Percentiles rank a stretch among this genome's conserved stretches.
Evolutionary conservation across 2,329 filamentous ascomycete species (phyloP).

Genomic region (Zalaria obscura): DNA sequence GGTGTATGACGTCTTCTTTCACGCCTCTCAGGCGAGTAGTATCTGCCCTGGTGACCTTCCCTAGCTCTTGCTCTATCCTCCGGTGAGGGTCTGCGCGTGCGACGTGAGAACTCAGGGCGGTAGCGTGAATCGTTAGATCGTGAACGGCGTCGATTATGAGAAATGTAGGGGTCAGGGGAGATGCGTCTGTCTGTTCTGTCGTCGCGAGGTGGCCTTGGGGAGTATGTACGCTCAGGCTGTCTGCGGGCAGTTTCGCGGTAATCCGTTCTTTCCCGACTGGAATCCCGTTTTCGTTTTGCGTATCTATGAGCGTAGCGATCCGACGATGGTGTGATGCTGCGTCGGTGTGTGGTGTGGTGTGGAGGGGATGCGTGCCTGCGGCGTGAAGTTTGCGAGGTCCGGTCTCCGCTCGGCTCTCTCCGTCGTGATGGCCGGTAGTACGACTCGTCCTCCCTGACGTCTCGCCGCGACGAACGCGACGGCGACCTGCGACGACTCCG

Average conservation of each 20-base stretch:
- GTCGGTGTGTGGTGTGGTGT: slow-evolving; percentile 20
- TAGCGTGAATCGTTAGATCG: slow-evolving; percentile 25
- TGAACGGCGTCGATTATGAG: slow-evolving; percentile 23
- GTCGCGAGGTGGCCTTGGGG: slow-evolving; percentile 17
- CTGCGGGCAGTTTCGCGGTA: slow-evolving; percentile 11
- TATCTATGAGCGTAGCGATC: slow-evolving; percentile 17
- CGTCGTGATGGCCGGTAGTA: slow-evolving; percentile 19
- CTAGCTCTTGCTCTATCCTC: slow-evolving; percentile 6
- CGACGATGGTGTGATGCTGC: slow-evolving; percentile 19
- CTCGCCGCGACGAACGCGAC: slow-evolving; percentile 15
- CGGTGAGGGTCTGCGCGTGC: slow-evolving; percentile 18
- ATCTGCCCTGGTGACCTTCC: slow-evolving; percentile 1
- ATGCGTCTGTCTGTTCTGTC: slow-evolving; percentile 18
- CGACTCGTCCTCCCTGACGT: slow-evolving; percentile 11
- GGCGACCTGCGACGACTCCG: neutral
- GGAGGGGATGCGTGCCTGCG: slow-evolving; percentile 19
- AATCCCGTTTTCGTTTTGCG: slow-evolving; percentile 19
- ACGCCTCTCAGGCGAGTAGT: slow-evolving; percentile 1
- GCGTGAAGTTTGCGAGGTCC: slow-evolving; percentile 14
- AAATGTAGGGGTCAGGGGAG: slow-evolving; percentile 23
- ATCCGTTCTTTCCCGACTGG: slow-evolving; percentile 19
- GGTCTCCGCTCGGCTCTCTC: slow-evolving; percentile 22
- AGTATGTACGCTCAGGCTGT: slow-evolving; percentile 8
- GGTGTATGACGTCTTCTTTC: slow-evolving; percentile 5
- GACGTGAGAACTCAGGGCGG: slow-evolving; percentile 15